Base-by-base conservation (phyloP, 257 asterid genomes). In the Fraxinus excelsior region DNA sequence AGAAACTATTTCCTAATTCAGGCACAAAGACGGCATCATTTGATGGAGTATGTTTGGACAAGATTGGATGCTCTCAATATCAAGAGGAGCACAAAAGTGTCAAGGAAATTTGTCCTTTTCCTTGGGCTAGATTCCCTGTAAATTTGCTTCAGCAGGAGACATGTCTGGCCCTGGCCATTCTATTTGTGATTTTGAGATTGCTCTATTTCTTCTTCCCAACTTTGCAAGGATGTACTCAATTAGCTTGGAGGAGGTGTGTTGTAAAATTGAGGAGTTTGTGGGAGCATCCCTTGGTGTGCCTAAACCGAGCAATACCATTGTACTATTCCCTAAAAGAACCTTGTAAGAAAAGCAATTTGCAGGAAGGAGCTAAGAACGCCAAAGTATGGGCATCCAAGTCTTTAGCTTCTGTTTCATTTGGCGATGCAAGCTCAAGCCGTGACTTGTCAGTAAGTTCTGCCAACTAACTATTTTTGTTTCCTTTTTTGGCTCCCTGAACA, bases 351-450 rank as follows among this genome's bases (percentile, higher is more conserved):
- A 86, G 94, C 85, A 92, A 91, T 82, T 82, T 92, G 81, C 96
- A 88, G 80, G 96, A 90, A 88, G 97, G 96, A 77, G 97, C 97
- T 37, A 82, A 85, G 88, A 92, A 89, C 42, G 97, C 96, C 7
- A 85, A 86, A 82, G 95, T 87, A 51, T 92, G 97, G 97, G 97
- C 97, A 37, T 92, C 97, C 1, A 89, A 91, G 76, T 92, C 97
- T 71, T 83, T 91, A 32, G 95, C 96, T 29, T 85, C 95, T 25
- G 93, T 91, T 73, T 91, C 93, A 12, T 87, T 92, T 67, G 90
- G 95, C 73, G 97, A 92, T 78, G 81, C 91, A 25, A 85, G 90
- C 84, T 42, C 89, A 37, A 87, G 88, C 84, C 88, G 82, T 44
- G 87, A 74, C 51, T 82, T 28, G 23, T 88, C 88, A 53, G 86